Base-by-base conservation (phyloP, 148 eudicot genomes). In the Arctostaphylos glauca region DNA sequence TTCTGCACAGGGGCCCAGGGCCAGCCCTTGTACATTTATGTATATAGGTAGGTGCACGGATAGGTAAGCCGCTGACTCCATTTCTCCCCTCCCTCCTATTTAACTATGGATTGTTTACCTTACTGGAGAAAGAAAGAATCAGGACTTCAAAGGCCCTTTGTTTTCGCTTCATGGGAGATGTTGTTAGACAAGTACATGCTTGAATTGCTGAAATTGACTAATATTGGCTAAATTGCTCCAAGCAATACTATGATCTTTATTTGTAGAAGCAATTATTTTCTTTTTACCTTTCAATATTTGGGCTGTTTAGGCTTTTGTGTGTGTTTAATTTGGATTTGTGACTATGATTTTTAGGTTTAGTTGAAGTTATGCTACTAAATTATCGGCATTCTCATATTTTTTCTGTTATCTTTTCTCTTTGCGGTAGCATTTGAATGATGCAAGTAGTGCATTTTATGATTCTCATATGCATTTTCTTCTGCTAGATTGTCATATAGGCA, bases 161-260 rank as follows among this genome's bases (percentile, higher is more conserved):
- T 72, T 46, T 72, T 6, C 12, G 50, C 76, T 44, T 43, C 21
- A 16, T 72, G 21, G 43, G 48, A 71, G 74, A 44, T 72, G 25
- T 68, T 19, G 38, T 21, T n/a, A 54, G 58, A 54, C 14, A 38
- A 68, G 15, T 68, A 68, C 46, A 3, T 68, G 73, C 16, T 68
- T 68, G 73, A 12, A 68, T 18, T 72, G 52, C 25, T 74, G 41
- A 74, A 47, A 50, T 74, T 48, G 78, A 74, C 53, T 49, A 48
- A 25, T 25, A 2, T 8, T 31, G 31, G 38, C 38, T n/a, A 79
- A 59, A 58, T 43, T 59, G 31, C 4, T 13, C 16, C 50, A 43
- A 13, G 49, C 16, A 38, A 60, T 60, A 44, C 2, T 50, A 6
- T 44, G 31, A 46, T 79, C 52, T 78, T 43, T 18, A 47, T 3